Conservation (phyloP, 371 early-diverging fungal genomes). For the Mucor lusitanicus region DNA sequence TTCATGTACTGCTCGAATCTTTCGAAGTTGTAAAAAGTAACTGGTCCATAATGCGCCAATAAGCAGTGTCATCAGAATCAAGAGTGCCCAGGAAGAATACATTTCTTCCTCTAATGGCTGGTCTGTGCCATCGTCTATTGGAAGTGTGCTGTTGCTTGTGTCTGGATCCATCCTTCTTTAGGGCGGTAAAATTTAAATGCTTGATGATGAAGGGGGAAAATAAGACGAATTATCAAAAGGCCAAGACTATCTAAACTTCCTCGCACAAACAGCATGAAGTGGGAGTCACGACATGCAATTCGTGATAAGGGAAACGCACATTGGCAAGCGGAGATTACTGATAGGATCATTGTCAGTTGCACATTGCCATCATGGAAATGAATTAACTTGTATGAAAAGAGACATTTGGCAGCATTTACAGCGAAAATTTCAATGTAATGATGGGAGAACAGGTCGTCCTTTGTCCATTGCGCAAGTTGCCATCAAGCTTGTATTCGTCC, state of each 20-base stretch:
- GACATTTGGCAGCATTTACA: not conserved
- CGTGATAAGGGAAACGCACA: not conserved
- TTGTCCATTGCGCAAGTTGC: not conserved
- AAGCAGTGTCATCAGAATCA: conserved; percentile 83
- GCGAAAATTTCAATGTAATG: not conserved
- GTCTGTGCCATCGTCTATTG: conserved; percentile 24
- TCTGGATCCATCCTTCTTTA: conserved; percentile 17
- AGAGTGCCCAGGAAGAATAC: conserved; percentile 81
- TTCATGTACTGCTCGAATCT: conserved; percentile 89
- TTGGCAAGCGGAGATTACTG: not conserved
- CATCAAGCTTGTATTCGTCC: not conserved
- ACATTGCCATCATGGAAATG: not conserved
- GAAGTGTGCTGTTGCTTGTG: conserved; percentile 20
- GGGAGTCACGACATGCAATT: not conserved
- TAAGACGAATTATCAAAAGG: not conserved
- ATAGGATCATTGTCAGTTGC: not conserved
- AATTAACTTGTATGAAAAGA: not conserved
- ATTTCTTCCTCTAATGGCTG: conserved; percentile 69
- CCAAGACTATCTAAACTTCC: conserved; percentile 1
- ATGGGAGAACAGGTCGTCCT: not conserved
- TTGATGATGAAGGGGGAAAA: not conserved
- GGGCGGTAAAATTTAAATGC: not conserved
- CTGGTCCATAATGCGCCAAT: conserved; percentile 82
- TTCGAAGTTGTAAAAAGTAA: conserved; percentile 82
- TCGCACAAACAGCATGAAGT: not conserved